Conservation (phyloP, 2,329 filamentous ascomycete genomes). For the Zelopaecilomyces penicillatus region DNA sequence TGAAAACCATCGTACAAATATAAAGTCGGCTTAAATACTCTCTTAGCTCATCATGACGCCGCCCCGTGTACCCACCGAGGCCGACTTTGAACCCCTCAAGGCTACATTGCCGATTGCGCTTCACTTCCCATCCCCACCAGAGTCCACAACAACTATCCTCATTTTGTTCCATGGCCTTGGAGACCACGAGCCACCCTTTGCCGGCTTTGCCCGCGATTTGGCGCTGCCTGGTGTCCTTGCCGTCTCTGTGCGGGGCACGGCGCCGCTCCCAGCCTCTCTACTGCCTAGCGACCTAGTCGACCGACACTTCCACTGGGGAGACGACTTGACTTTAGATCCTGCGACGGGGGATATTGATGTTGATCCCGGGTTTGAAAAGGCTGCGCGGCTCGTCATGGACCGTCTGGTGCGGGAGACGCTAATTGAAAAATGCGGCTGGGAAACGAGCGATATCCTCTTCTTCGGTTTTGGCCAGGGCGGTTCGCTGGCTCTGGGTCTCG, state of each 20-base stretch:
- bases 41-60: slow-evolving; percentile 24
- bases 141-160: slow-evolving; percentile 64
- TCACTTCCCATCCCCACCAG: slow-evolving; percentile 43
- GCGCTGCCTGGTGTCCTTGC: slow-evolving; percentile 69
- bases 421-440: slow-evolving; percentile 50
- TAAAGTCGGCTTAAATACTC: no score
- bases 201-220: slow-evolving; percentile 58
- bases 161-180: slow-evolving; percentile 80
- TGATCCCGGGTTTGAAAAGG: slow-evolving; percentile 52
- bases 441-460: slow-evolving; percentile 49
- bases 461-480: slow-evolving; percentile 63
- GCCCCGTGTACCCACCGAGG: slow-evolving; percentile 40
- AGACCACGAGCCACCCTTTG: slow-evolving; percentile 63
- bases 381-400: slow-evolving; percentile 36
- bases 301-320: slow-evolving; percentile 55
- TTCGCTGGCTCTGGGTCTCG: slow-evolving; percentile 49
- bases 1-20: no score
- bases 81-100: slow-evolving; percentile 40
- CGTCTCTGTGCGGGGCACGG: slow-evolving; percentile 65
- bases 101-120: slow-evolving; percentile 35
- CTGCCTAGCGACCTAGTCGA: slow-evolving; percentile 27
- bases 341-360: slow-evolving; percentile 46
- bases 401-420: slow-evolving; percentile 45
- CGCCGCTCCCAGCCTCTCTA: slow-evolving; percentile 59
- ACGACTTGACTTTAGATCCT: slow-evolving; percentile 50